A percentile compares a stretch with the other conserved stretches of the same genome.
Conservation (phyloP, 2,329 filamentous ascomycete genomes). For the Podosphaera fusca region DNA sequence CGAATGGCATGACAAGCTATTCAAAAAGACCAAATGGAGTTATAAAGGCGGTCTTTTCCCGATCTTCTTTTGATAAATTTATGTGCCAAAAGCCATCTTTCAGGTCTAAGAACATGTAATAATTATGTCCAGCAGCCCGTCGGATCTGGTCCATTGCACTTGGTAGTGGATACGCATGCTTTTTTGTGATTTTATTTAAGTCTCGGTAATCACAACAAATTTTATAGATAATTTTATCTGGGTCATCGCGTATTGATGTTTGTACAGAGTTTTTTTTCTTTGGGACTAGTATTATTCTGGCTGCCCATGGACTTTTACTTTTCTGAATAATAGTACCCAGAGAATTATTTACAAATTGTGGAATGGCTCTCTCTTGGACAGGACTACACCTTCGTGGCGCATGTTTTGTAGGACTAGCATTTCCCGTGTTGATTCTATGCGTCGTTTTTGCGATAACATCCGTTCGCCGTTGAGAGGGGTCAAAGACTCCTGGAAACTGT, state of each 20-base stretch:
- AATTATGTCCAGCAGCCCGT: too few species aligned
- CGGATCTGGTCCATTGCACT: too few species aligned
- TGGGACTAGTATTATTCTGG: neutral
- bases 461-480: neutral
- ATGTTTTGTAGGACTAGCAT: too few species aligned
- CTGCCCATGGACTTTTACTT: neutral
- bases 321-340: neutral
- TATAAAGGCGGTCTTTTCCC: too few species aligned
- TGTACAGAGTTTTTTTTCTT: neutral
- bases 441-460: too few species aligned
- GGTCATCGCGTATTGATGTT: neutral
- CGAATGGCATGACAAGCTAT: too few species aligned
- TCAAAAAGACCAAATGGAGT: too few species aligned
- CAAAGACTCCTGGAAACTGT: neutral
- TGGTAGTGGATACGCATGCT: too few species aligned
- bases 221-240: neutral
- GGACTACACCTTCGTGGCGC: too few species aligned
- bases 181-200: too few species aligned
- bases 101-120: too few species aligned
- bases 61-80: neutral
- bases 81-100: neutral
- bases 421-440: too few species aligned
- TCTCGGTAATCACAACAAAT: neutral
- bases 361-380: neutral
- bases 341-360: neutral